These are phyloP conservation scores for Pseudonectria buxi DNA, from an alignment of 2,329 filamentous ascomycete genomes.

Conservation along the genomic window DNA sequence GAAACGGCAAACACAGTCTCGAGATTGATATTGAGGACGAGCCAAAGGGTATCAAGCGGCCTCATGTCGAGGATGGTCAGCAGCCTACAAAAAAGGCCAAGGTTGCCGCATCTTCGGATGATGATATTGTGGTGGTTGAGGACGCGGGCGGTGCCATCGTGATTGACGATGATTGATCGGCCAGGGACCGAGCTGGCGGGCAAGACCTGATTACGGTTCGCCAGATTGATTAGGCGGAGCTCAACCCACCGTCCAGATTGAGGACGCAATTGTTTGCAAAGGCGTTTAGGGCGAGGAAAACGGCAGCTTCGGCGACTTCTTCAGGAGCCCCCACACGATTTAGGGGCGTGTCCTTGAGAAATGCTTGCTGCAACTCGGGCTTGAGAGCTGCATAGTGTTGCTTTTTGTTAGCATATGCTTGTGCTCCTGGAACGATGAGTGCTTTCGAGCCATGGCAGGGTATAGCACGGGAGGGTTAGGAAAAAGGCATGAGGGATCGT, in stretches of 20 bases:
- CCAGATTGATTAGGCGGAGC: constrained; percentile 45
- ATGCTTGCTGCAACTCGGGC: constrained; percentile 30
- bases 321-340: constrained; percentile 59
- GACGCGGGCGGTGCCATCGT: constrained; percentile 57
- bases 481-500: constrained; percentile 23
- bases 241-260: constrained; percentile 79
- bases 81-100: constrained; percentile 45
- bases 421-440: constrained; percentile 7
- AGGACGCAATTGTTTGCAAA: constrained; percentile 85
- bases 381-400: constrained; percentile 31
- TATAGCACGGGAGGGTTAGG: constrained; percentile 5
- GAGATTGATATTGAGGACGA: constrained; percentile 27
- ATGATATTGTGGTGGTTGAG: constrained; percentile 43
- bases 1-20: constrained; percentile 35
- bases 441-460: constrained; percentile 4
- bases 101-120: constrained; percentile 25
- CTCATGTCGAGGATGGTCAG: constrained; percentile 35
- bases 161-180: constrained; percentile 53
- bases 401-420: constrained; percentile 35
- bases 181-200: constrained; percentile 2
- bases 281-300: constrained; percentile 69
- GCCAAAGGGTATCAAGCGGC: constrained; percentile 39
- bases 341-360: constrained; percentile 50
- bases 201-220: constrained; percentile 7
- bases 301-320: constrained; percentile 75